Evolutionary conservation across 768 basidiomycete species (phyloP).

Genomic region (Paxillus ammoniavirescens): DNA sequence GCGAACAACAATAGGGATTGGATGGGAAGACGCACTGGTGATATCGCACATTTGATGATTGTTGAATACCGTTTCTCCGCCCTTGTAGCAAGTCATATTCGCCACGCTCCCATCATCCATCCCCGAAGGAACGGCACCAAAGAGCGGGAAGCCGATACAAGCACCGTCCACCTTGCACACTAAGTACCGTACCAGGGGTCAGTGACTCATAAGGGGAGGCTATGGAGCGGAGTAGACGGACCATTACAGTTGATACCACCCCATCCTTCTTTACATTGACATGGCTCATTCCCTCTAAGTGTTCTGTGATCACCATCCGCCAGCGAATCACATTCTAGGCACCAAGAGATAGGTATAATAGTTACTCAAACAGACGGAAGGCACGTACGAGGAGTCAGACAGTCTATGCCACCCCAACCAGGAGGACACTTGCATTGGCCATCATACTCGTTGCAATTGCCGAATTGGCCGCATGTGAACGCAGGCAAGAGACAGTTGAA

Average conservation of each 20-base stretch:
- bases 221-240: constrained; percentile 32
- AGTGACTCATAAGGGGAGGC: background rate
- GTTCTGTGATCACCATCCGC: constrained; percentile 85
- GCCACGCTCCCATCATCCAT: constrained; percentile 39
- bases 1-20: background rate
- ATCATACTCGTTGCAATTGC: constrained; percentile 85
- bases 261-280: constrained; percentile 95
- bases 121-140: constrained; percentile 37
- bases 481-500: constrained; percentile 95
- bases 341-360: background rate
- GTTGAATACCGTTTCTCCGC: constrained; percentile 89
- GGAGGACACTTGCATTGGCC: constrained; percentile 96
- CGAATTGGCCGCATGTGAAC: constrained; percentile 91
- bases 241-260: constrained; percentile 97
- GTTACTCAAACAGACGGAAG: constrained; percentile 4
- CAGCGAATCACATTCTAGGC: constrained; percentile 87
- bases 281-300: constrained; percentile 72
- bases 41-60: constrained; percentile 99
- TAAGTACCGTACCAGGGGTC: constrained; percentile 29
- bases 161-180: constrained; percentile 85
- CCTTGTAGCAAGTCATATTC: constrained; percentile 93
- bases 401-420: constrained; percentile 98
- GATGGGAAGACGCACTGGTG: constrained; percentile 65
- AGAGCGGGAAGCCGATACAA: constrained; percentile 77
- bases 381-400: constrained; percentile 81